These are phyloP conservation scores for Botrytis aclada DNA, from an alignment of 2,329 filamentous ascomycete species.

Conservation along the genomic window DNA sequence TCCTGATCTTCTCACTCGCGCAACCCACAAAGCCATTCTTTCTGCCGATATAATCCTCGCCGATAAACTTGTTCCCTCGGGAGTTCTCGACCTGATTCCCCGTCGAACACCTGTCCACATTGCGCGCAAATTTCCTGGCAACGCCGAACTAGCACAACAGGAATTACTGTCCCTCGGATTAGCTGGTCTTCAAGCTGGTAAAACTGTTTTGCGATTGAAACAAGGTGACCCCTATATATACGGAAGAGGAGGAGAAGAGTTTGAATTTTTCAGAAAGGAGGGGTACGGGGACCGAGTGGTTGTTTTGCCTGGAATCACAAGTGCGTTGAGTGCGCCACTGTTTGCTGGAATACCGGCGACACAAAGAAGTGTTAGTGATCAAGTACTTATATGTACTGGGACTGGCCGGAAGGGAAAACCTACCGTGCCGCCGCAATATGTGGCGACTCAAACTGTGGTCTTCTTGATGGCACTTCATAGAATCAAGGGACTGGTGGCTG, in stretches of 20 bases:
- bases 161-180: slow-evolving; percentile 81
- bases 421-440: slow-evolving; percentile 76
- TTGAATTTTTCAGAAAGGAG: slow-evolving; percentile 72
- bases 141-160: slow-evolving; percentile 88
- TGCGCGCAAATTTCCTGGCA: slow-evolving; percentile 94
- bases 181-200: slow-evolving; percentile 63
- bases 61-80: slow-evolving; percentile 80
- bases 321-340: slow-evolving; percentile 78
- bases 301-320: slow-evolving; percentile 88
- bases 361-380: slow-evolving; percentile 84
- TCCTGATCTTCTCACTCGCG: slow-evolving; percentile 83
- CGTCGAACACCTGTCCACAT: slow-evolving; percentile 87
- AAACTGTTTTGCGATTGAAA: slow-evolving; percentile 84
- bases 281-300: slow-evolving; percentile 62
- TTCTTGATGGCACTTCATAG: slow-evolving; percentile 95
- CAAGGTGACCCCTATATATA: slow-evolving; percentile 97
- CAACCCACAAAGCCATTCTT: slow-evolving; percentile 73
- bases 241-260: slow-evolving; percentile 90
- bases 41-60: slow-evolving; percentile 76
- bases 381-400: slow-evolving; percentile 93
- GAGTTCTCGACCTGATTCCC: slow-evolving; percentile 85
- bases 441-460: slow-evolving; percentile 75
- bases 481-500: slow-evolving; percentile 68
- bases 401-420: slow-evolving; percentile 87
- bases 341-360: slow-evolving; percentile 87